Percentiles rank a stretch among this genome's conserved stretches.
Conservation (phyloP, 352 stramenopile genomes). For the Pythium volutum region DNA sequence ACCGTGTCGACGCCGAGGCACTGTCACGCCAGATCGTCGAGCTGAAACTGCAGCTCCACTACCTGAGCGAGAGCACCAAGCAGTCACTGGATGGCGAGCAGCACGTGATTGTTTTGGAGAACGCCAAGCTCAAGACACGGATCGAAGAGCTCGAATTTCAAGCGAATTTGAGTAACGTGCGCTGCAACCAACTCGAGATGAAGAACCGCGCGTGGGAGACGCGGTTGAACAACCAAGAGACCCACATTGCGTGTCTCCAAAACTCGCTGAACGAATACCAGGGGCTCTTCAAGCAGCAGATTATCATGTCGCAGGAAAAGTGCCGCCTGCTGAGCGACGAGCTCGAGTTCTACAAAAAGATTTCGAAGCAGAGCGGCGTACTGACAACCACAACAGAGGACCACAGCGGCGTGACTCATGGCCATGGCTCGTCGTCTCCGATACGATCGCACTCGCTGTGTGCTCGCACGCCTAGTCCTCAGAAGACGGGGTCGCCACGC, state of each 20-base stretch:
- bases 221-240: slow-evolving; percentile 69
- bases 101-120: slow-evolving; percentile 62
- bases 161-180: slow-evolving; percentile 51
- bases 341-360: slow-evolving; percentile 83
- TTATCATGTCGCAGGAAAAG: slow-evolving; percentile 80
- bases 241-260: slow-evolving; percentile 66
- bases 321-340: slow-evolving; percentile 71
- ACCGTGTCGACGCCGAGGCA: slow-evolving; percentile 53
- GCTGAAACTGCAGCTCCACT: slow-evolving; percentile 75
- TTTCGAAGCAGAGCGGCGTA: slow-evolving; percentile 33
- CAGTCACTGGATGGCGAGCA: slow-evolving; percentile 56
- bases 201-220: slow-evolving; percentile 69
- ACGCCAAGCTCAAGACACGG: slow-evolving; percentile 63
- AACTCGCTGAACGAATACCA: slow-evolving; percentile 81
- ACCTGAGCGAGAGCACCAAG: slow-evolving; percentile 60
- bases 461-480: slow-evolving; percentile 9
- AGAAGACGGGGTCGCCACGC: slow-evolving; percentile 3
- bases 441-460: slow-evolving; percentile 12
- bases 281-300: slow-evolving; percentile 77
- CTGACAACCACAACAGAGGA: slow-evolving; percentile 16
- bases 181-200: slow-evolving; percentile 63
- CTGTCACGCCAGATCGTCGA: slow-evolving; percentile 70
- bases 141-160: slow-evolving; percentile 76
- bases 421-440: neutral
- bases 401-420: too few relatives aligned